phyloP scores from a whole-genome alignment of 768 basidiomycete genomes.

The Mycena vitilis region DNA sequence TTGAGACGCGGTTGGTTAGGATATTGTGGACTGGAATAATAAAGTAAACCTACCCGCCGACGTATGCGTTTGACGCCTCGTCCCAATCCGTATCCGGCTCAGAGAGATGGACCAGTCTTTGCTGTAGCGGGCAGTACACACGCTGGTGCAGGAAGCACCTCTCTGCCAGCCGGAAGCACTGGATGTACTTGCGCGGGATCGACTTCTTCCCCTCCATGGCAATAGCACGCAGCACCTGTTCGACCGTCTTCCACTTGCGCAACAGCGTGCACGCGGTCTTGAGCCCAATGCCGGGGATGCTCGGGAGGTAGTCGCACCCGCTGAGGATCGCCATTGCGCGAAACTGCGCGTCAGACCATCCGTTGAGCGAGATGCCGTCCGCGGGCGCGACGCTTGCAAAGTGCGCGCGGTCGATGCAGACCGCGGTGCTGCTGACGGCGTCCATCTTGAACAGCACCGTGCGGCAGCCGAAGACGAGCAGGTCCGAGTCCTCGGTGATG shows the following conservation, averaged over 20 bases:
- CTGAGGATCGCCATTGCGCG: conserved; percentile 93
- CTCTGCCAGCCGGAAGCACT: conserved; percentile 84
- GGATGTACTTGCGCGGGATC: conserved; percentile 82
- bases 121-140: conserved; percentile 82
- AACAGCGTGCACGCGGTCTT: conserved; percentile 91
- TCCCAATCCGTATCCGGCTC: conserved; percentile 70
- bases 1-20: no score
- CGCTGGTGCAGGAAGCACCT: conserved; percentile 93
- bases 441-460: conserved; percentile 96
- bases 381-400: conserved; percentile 69
- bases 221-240: conserved; percentile 82
- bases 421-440: conserved; percentile 68
- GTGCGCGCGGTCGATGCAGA: conserved; percentile 72
- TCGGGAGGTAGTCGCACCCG: conserved; percentile 93
- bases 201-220: conserved; percentile 85
- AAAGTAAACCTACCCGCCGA: conserved; percentile 73
- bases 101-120: conserved; percentile 77
- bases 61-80: conserved; percentile 73
- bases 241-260: conserved; percentile 86
- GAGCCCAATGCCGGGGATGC: conserved; percentile 90
- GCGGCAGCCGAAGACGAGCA: conserved; percentile 96
- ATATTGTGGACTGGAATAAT: no score
- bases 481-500: conserved; percentile 97
- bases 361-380: conserved; percentile 78
- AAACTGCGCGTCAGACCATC: conserved; percentile 93